A percentile compares a stretch with the other conserved stretches of the same genome.
Conservation (phyloP, 495 filamentous ascomycete genomes). For the Sabuloglossum arenarium region DNA sequence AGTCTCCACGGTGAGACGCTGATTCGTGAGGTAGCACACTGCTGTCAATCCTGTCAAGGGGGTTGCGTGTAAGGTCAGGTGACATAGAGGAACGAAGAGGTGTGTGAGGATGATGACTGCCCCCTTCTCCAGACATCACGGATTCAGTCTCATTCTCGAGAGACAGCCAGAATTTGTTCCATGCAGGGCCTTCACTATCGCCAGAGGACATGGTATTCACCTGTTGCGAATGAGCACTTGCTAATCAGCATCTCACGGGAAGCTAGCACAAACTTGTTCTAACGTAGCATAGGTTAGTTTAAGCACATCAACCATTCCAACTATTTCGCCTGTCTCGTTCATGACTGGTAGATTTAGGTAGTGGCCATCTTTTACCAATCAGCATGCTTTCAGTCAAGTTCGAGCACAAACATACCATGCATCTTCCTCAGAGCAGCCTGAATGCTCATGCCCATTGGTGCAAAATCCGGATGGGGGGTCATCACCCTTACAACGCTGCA, state of each 20-base stretch:
- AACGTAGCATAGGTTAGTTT: conserved; percentile 96
- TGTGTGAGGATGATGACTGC: conserved; percentile 39
- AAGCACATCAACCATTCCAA: conserved; percentile 96
- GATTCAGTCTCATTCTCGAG: conserved; percentile 94
- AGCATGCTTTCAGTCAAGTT: background rate
- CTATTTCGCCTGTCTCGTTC: conserved; percentile 92
- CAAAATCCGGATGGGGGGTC: conserved; percentile 98
- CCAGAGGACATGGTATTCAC: conserved; percentile 58
- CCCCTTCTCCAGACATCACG: conserved; percentile 73
- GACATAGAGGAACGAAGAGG: conserved; percentile 51
- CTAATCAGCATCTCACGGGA: background rate
- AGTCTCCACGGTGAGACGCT: conserved; percentile 81
- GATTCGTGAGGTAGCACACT: conserved; percentile 85
- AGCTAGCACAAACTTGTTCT: conserved; percentile 51
- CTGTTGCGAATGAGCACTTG: conserved; percentile 15
- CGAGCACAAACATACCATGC: conserved; percentile 48
- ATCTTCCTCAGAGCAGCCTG: conserved; percentile 95
- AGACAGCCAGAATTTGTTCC: conserved; percentile 99
- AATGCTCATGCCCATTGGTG: conserved; percentile 96
- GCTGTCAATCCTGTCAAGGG: conserved; percentile 41
- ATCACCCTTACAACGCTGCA: conserved; percentile 97
- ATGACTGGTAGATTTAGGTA: conserved; percentile 96
- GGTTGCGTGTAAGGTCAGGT: conserved; percentile 33
- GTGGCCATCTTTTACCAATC: conserved; percentile 54
- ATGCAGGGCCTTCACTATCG: conserved; percentile 87